Base-by-base conservation (phyloP, 2,329 filamentous ascomycete genomes). In the Cladosporium sp. region DNA sequence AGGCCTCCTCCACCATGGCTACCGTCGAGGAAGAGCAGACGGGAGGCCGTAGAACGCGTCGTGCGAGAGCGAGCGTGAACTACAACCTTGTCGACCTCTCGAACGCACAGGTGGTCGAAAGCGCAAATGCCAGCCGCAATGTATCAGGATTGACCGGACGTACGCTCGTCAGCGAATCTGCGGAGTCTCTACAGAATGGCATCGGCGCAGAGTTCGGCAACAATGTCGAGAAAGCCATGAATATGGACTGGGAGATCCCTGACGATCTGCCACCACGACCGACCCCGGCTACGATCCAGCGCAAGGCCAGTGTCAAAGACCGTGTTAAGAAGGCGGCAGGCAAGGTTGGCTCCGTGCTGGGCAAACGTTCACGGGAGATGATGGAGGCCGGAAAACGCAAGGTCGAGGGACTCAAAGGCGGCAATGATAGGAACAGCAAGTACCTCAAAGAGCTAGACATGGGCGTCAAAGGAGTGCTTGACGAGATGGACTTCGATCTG, bases 31-130 rank as follows among this genome's bases (percentile, higher is more conserved):
- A 61, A 19, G 61, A 65, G 50, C 56, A 59, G 9, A 43, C 64
- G 25, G 61, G 65, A n/a, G 63, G 58, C 47, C 67, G 68, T 55
- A 82, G 84, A 59, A 78, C 82, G 61, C 81, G 80, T 65, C 83
- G 86, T 67, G 75, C 79, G 38, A 80, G 83, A 62, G 67, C 74
- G n/a, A 80, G 78, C 55, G 76, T 84, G 12, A 82, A 86, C 15
- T 90, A 90, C 74, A 90, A 90, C 66, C 58, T 73, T 15, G 69
- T 67, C 58, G 59, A 66, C 22, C 61, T 72, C 25, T 64, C 65
- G 28, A 67, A 69, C 55, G 64, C 63, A 17, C 65, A 70, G 58
- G 51, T 67, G 57, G 54, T 60, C 52, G 47, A 59, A 36, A 49
- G 59, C 40, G 28, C 59, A 36, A 45, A 62, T 40, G 59, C 59